phyloP scores from a whole-genome alignment of 805 yeast genomes.

The Candida pini region DNA sequence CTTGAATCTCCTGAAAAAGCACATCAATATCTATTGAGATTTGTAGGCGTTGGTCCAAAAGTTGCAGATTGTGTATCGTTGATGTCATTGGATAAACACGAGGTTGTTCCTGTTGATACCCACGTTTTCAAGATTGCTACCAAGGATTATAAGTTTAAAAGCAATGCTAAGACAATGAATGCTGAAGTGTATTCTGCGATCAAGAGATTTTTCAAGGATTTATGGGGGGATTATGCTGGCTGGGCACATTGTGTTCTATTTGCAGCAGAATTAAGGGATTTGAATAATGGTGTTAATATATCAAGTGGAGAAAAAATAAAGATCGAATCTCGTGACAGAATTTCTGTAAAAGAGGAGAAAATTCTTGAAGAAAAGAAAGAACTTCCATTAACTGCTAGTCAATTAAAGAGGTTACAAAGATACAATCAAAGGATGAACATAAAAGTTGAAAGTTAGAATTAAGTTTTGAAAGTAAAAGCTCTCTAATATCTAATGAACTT shows the following conservation, averaged over 20 bases:
- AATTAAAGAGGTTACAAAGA: too few relatives aligned
- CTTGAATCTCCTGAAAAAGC: constrained; percentile 32
- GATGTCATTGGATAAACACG: constrained; percentile 84
- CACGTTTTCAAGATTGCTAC: constrained; percentile 89
- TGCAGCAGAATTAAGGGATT: constrained; percentile 72
- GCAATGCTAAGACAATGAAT: constrained; percentile 38
- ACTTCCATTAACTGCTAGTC: too few relatives aligned
- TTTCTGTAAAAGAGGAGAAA: neutral
- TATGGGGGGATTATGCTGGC: constrained; percentile 93
- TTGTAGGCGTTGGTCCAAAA: constrained; percentile 93
- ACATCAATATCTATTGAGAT: constrained; percentile 54
- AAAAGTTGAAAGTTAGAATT: neutral
- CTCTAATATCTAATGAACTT: neutral
- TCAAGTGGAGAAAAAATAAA: neutral
- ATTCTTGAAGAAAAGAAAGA: neutral
- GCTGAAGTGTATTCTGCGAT: constrained; percentile 50
- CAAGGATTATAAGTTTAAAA: constrained; percentile 63
- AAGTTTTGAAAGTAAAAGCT: neutral
- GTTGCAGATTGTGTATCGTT: constrained; percentile 95
- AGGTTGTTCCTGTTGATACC: constrained; percentile 91
- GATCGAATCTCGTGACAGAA: neutral
- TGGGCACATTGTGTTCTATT: constrained; percentile 98
- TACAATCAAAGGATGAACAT: too few relatives aligned
- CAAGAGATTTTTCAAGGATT: constrained; percentile 48
- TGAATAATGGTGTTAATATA: constrained; percentile 59